Evolutionary conservation across 225 moss, liverwort and hornwort genomes (phyloP).

Genomic region (Polytrichum commune): DNA sequence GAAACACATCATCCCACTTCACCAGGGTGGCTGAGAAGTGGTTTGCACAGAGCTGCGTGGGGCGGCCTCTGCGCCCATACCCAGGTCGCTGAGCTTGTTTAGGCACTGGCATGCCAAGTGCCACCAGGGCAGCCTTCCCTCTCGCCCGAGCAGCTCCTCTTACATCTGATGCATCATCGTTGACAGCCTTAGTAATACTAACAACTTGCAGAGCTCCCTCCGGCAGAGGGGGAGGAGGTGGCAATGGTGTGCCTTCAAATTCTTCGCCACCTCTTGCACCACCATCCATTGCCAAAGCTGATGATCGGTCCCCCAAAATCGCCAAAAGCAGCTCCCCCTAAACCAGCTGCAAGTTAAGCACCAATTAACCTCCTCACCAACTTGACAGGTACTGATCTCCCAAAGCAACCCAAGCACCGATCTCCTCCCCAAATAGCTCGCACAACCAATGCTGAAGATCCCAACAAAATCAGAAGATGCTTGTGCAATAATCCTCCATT

Average conservation of each 20-base stretch:
- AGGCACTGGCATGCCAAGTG: conserved; percentile 17
- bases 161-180: too few relatives aligned
- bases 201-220: background rate
- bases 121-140: conserved; percentile 18
- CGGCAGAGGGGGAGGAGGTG: conserved; percentile 34
- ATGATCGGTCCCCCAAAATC: background rate
- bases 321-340: background rate
- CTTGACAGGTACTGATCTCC: too few relatives aligned
- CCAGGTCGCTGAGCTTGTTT: conserved; percentile 29
- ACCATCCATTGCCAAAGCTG: background rate
- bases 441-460: too few relatives aligned
- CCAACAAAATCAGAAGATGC: too few relatives aligned
- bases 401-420: too few relatives aligned
- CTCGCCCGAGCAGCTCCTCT: conserved; percentile 17
- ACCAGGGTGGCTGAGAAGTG: conserved; percentile 59
- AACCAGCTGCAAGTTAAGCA: too few relatives aligned
- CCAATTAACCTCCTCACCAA: too few relatives aligned
- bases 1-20: conserved; percentile 70
- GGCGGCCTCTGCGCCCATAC: conserved; percentile 17
- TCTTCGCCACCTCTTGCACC: conserved; percentile 3
- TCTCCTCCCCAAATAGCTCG: too few relatives aligned
- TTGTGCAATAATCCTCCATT: too few relatives aligned
- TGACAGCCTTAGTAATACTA: too few relatives aligned
- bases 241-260: conserved; percentile 13
- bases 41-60: conserved; percentile 34